Percentiles rank a stretch among this genome's conserved stretches.
These are phyloP conservation scores for Thraustochytrium striatum DNA, from an alignment of 352 stramenopile species.

Conservation along the genomic window DNA sequence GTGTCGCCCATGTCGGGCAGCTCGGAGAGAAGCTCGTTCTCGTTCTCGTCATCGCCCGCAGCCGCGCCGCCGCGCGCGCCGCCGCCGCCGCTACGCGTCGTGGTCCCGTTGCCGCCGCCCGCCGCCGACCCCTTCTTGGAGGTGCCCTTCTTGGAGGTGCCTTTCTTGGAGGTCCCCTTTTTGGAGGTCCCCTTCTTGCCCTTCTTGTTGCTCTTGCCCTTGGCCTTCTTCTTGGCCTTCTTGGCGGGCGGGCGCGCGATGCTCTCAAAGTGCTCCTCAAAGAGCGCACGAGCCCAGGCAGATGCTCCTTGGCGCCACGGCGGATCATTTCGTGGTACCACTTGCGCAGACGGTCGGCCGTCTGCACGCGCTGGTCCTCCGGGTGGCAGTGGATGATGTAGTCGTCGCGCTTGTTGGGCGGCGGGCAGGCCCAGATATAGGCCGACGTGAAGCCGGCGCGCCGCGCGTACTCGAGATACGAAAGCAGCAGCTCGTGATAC, in stretches of 20 bases:
- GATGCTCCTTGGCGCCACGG: conserved; percentile 74
- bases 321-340: conserved; percentile 89
- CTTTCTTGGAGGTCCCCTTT: background rate
- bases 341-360: conserved; percentile 90
- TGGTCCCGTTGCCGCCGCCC: background rate
- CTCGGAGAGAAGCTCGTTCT: background rate
- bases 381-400: conserved; percentile 99
- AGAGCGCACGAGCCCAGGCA: conserved; percentile 90
- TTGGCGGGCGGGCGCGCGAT: background rate
- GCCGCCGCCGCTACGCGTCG: background rate
- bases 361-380: conserved; percentile 96
- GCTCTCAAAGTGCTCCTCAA: conserved; percentile 76
- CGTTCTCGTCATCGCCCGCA: conserved; percentile 1
- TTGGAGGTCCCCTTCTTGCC: conserved; percentile 17
- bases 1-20: conserved; percentile 6
- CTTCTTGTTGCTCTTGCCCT: conserved; percentile 45
- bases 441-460: conserved; percentile 92
- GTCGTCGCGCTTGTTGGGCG: conserved; percentile 88
- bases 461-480: conserved; percentile 96
- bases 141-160: background rate
- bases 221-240: conserved; percentile 42
- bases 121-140: background rate
- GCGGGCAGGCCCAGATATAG: conserved; percentile 98
- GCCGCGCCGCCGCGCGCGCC: background rate
- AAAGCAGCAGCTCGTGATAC: conserved; percentile 97